These are phyloP conservation scores for Raddia distichophylla DNA, from an alignment of 176 grass and related monocot genomes.

Conservation along the genomic window DNA sequence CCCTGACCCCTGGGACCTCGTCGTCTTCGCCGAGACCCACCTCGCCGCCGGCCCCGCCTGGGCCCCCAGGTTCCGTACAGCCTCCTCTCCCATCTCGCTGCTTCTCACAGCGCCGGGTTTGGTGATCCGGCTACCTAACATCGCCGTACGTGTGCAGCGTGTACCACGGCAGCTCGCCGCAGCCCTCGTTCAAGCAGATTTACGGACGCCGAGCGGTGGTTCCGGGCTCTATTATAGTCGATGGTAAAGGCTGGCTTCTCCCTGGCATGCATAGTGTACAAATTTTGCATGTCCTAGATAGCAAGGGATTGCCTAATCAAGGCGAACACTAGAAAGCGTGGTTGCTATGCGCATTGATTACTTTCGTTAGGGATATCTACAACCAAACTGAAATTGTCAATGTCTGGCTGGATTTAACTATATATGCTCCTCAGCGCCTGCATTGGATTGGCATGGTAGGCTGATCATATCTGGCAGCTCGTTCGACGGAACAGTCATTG, in stretches of 20 bases:
- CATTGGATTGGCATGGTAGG: background rate
- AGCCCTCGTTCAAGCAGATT: slow-evolving; percentile 78
- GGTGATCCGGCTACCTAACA: slow-evolving; percentile 11
- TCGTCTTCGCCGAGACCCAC: slow-evolving; percentile 88
- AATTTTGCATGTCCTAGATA: background rate
- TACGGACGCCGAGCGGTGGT: slow-evolving; percentile 56
- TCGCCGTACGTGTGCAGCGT: slow-evolving; percentile 41
- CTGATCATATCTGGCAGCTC: background rate
- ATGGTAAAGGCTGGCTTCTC: slow-evolving; percentile 55
- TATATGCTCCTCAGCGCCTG: background rate
- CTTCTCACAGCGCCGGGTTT: background rate
- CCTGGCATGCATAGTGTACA: background rate
- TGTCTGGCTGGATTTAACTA: too few relatives aligned
- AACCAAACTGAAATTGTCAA: background rate
- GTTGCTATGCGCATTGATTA: background rate
- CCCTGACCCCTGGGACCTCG: slow-evolving; percentile 73
- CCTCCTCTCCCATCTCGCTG: too few relatives aligned
- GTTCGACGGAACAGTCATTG: background rate
- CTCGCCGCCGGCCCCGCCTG: slow-evolving; percentile 44
- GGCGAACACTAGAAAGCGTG: background rate
- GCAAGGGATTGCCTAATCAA: background rate
- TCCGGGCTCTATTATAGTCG: slow-evolving; percentile 83
- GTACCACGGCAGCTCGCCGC: slow-evolving; percentile 45
- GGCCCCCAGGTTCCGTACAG: slow-evolving; percentile 41
- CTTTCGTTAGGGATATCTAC: background rate